phyloP scores from a whole-genome alignment of 257 asterid species.

The Dorcoceras hygrometricum region DNA sequence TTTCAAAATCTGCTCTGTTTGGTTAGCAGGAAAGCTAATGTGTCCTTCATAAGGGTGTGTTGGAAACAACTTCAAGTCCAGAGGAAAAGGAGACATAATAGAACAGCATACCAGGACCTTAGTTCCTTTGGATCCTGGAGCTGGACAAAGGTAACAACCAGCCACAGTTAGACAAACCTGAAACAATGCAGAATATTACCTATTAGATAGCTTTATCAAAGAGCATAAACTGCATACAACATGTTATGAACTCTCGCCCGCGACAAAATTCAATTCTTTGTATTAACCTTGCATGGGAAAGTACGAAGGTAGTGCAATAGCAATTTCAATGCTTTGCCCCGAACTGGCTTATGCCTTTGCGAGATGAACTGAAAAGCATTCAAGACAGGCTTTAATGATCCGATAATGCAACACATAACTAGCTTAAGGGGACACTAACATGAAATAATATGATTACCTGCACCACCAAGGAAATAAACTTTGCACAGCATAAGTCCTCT shows the following conservation, averaged over 20 bases:
- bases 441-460: slow-evolving; percentile 52
- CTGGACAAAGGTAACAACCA: slow-evolving; percentile 86
- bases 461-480: slow-evolving; percentile 57
- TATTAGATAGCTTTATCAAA: slow-evolving; percentile 12
- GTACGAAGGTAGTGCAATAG: slow-evolving; percentile 57
- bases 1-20: slow-evolving; percentile 46
- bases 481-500: slow-evolving; percentile 54
- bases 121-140: slow-evolving; percentile 91
- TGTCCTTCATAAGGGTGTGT: slow-evolving; percentile 21
- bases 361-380: slow-evolving; percentile 60
- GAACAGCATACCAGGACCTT: slow-evolving; percentile 64
- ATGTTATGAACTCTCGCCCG: not conserved
- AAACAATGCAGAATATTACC: slow-evolving; percentile 24
- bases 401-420: slow-evolving; percentile 10
- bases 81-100: slow-evolving; percentile 42
- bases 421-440: slow-evolving; percentile 10
- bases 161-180: slow-evolving; percentile 83
- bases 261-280: slow-evolving; percentile 1
- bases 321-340: slow-evolving; percentile 77
- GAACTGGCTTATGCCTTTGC: slow-evolving; percentile 70
- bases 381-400: slow-evolving; percentile 3
- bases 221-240: not conserved
- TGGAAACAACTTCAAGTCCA: slow-evolving; percentile 33
- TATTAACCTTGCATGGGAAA: slow-evolving; percentile 77
- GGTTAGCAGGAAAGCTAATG: slow-evolving; percentile 28